These are phyloP conservation scores for Dictyostelium brefeldianum DNA, from an alignment of 78 protist genomes.

Conservation along the genomic window DNA sequence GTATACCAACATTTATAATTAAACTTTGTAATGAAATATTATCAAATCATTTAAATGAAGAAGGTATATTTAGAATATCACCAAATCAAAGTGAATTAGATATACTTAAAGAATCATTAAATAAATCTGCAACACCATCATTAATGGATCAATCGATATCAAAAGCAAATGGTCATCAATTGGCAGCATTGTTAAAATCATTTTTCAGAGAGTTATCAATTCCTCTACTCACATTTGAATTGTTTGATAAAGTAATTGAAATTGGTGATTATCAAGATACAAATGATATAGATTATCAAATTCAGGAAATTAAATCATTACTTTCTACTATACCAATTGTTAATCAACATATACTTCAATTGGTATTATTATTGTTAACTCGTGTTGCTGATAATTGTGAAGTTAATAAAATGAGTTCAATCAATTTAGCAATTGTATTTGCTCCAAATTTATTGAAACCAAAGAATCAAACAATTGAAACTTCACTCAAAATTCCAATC, in stretches of 20 bases:
- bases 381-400: slow-evolving; percentile 1
- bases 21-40: slow-evolving; percentile 38
- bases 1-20: slow-evolving; percentile 49
- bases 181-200: slow-evolving; percentile 51
- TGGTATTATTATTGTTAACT: not conserved
- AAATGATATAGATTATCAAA: not conserved
- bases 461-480: slow-evolving; percentile 48
- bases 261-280: not conserved
- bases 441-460: slow-evolving; percentile 78
- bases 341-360: slow-evolving; percentile 55
- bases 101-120: slow-evolving; percentile 37
- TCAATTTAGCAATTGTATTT: slow-evolving; percentile 79
- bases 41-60: slow-evolving; percentile 1
- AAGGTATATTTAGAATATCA: slow-evolving; percentile 75
- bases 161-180: slow-evolving; percentile 31
- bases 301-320: not conserved
- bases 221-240: slow-evolving; percentile 59
- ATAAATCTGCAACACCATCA: not conserved
- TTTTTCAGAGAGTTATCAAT: slow-evolving; percentile 46
- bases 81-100: slow-evolving; percentile 77
- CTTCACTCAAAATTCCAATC: slow-evolving; percentile 65
- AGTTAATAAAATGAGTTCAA: slow-evolving; percentile 58
- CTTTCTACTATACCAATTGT: slow-evolving; percentile 19
- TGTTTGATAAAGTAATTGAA: slow-evolving; percentile 50
- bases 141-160: not conserved